phyloP scores from a whole-genome alignment of 306 rosid species.

The Begonia fuchsioides region DNA sequence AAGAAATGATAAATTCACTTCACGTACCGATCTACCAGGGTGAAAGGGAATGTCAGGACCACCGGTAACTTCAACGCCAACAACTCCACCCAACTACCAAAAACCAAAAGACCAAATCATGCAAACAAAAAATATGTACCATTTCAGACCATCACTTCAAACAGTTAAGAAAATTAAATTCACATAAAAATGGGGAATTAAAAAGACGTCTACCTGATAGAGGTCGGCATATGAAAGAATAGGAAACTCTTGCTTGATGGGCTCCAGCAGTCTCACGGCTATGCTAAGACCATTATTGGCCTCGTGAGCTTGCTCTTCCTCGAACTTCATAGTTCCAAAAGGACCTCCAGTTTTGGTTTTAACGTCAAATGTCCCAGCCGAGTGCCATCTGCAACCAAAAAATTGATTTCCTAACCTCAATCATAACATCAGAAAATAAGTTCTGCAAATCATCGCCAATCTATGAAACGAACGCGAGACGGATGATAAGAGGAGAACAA shows the following conservation, averaged over 20 bases:
- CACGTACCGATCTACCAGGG: conserved; percentile 41
- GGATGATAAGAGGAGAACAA: conserved; percentile 51
- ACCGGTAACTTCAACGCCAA: conserved; percentile 49
- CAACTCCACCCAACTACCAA: conserved; percentile 45
- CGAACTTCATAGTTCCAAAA: conserved; percentile 38
- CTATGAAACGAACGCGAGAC: conserved; percentile 29
- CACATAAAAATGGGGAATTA: background rate
- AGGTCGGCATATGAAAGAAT: conserved; percentile 41
- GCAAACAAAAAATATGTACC: background rate
- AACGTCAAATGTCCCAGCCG: conserved; percentile 46
- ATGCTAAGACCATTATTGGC: conserved; percentile 54
- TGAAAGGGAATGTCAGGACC: conserved; percentile 56
- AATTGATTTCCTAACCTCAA: background rate
- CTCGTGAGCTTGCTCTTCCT: conserved; percentile 35
- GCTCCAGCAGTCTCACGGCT: conserved; percentile 37
- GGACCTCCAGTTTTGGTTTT: conserved; percentile 43
- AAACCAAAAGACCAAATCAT: background rate
- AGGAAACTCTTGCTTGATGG: conserved; percentile 35
- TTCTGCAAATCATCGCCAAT: background rate
- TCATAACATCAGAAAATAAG: too few relatives aligned
- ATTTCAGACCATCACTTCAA: too few relatives aligned
- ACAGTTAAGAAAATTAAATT: background rate
- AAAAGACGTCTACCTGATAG: conserved; percentile 23
- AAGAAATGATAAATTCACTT: background rate
- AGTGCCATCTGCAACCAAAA: conserved; percentile 38